Evolutionary conservation across 257 asterid species (phyloP), one percentile per base, ranked within the genome.

Genomic region (Jacaranda copaia): DNA sequence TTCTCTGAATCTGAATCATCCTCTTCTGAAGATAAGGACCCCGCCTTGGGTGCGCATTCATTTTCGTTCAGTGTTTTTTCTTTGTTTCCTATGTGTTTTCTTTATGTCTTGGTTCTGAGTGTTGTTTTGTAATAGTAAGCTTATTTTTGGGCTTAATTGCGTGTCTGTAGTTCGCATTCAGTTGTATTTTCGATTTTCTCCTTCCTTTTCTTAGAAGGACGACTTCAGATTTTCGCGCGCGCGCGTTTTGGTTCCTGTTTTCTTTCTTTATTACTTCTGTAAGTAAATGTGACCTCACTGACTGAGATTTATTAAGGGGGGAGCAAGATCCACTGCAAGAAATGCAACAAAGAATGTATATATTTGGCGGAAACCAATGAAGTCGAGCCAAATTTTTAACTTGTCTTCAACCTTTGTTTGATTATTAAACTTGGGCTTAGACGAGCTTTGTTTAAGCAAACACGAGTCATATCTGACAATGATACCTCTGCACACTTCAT

Each of bases 1-100:
- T 87, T 94, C 71, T 81, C 86, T 55, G 93, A 92, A 36, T 85
- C 88, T 35, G 86, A 77, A n/a, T 74, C 91, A 20, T 70, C 87
- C 10, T 88, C 96, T 14, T 85, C 90, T 32, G 81, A 81, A 78
- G 87, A 81, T 8, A 85, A 81, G 62, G 90, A 76, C 20, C 80
- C 74, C 16, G 82, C 60, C 64, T 76, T 83, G 59, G 96, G 96
- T 84, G 51, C 74, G 32, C 75, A 15, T 42, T 68, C 36, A 16
- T 38, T 53, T 62, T 6, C 15, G 11, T 77, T 61, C 5, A 8
- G 16, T 10, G 4, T 6, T 8, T 9, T 61, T 39, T 36, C 25
- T 0, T 49, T 57, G 16, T 66, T 71, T 66, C 66, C 45, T 43
- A 52, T 55, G 16, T 46, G 40, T 55, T 60, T 46, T 67, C 38